These are phyloP conservation scores for Sporothrix sp. DNA, from an alignment of 2,329 filamentous ascomycete species.

Conservation along the genomic window DNA sequence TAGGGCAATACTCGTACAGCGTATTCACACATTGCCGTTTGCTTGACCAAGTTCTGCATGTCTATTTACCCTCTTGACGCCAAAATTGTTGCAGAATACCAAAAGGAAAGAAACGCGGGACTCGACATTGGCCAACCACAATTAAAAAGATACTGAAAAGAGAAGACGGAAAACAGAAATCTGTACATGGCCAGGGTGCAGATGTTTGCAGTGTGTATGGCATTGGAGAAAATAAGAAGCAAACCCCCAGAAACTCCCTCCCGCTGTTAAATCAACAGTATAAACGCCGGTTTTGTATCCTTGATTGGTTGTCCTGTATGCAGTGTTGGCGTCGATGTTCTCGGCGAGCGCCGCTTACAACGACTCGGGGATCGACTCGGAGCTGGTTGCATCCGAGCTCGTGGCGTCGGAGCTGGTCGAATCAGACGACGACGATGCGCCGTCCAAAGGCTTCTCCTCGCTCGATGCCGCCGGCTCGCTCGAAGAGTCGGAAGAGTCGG, in stretches of 20 bases:
- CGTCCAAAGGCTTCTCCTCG: not conserved
- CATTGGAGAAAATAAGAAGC: too few species aligned
- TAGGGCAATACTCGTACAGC: too few species aligned
- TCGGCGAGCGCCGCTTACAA: not conserved
- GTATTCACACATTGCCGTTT: too few species aligned
- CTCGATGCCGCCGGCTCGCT: not conserved
- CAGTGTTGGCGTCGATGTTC: too few species aligned
- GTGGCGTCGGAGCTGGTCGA: not conserved
- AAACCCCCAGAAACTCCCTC: not conserved
- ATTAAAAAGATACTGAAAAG: not conserved
- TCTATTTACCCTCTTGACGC: too few species aligned
- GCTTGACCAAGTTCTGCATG: too few species aligned
- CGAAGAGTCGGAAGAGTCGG: not conserved
- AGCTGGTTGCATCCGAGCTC: not conserved
- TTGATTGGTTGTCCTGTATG: not conserved
- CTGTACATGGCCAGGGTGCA: too few species aligned
- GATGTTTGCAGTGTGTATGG: not conserved
- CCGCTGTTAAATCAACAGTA: not conserved
- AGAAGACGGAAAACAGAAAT: not conserved
- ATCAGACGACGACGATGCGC: not conserved
- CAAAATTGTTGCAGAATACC: not conserved
- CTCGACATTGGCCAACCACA: not conserved
- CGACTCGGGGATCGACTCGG: not conserved
- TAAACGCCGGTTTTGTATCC: constrained; percentile 3
- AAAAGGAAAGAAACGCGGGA: not conserved